Conservation (phyloP, 1,284 basidiomycete species). For the Tilletia horrida region DNA sequence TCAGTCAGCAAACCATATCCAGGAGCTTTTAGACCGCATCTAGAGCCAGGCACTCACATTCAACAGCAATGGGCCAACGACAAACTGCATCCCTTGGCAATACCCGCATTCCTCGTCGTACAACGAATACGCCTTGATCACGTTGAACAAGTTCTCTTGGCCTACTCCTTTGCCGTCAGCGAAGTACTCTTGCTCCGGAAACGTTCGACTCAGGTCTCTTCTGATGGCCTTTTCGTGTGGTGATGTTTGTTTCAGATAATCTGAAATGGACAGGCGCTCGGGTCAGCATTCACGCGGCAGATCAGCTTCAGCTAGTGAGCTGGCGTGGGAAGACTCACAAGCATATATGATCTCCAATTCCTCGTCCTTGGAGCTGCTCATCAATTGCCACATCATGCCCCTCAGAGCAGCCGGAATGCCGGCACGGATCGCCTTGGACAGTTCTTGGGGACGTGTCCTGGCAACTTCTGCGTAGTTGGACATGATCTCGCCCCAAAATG, state of each 20-base stretch:
- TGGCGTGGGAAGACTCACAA: constrained; percentile 39
- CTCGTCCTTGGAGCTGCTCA: constrained; percentile 81
- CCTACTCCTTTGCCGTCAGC: constrained; percentile 79
- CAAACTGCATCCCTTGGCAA: constrained; percentile 83
- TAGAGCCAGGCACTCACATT: constrained; percentile 64
- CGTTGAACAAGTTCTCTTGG: constrained; percentile 94
- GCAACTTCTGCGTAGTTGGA: constrained; percentile 61
- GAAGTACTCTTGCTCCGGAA: constrained; percentile 96
- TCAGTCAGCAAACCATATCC: not conserved
- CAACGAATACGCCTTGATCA: constrained; percentile 94
- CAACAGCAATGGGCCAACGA: constrained; percentile 85
- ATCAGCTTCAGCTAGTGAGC: not conserved
- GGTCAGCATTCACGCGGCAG: not conserved
- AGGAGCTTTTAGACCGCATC: not conserved
- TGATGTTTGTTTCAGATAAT: constrained; percentile 75
- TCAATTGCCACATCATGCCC: constrained; percentile 97
- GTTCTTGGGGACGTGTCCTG: constrained; percentile 60
- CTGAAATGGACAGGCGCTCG: constrained; percentile 1
- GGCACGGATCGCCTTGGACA: constrained; percentile 83
- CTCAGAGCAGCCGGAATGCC: constrained; percentile 82
- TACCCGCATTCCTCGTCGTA: constrained; percentile 95
- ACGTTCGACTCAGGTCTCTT: constrained; percentile 79
- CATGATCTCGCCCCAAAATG: constrained; percentile 94
- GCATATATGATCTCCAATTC: constrained; percentile 83
- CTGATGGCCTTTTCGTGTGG: constrained; percentile 89